phyloP scores from a whole-genome alignment of 1,284 basidiomycete genomes.

The Microbotryum intermedium region DNA sequence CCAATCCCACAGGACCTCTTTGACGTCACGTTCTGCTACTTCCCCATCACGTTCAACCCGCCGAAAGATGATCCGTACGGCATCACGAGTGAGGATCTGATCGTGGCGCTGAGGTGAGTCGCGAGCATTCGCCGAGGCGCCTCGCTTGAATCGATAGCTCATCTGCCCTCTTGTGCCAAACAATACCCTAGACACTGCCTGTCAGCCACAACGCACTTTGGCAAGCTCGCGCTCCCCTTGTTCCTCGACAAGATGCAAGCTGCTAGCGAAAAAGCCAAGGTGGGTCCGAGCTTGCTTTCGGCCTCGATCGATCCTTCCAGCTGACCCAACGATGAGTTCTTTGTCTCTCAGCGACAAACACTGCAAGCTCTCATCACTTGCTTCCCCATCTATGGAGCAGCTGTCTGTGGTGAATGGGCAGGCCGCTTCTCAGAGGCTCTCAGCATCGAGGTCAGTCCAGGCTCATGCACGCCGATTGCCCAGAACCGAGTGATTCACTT shows the following conservation, averaged over 20 bases:
- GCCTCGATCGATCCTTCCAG: neutral
- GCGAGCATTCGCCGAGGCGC: slow-evolving; percentile 4
- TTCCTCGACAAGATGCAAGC: slow-evolving; percentile 88
- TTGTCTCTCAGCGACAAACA: slow-evolving; percentile 58
- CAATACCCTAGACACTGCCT: slow-evolving; percentile 49
- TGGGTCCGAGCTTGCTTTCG: slow-evolving; percentile 35
- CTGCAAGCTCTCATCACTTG: slow-evolving; percentile 64
- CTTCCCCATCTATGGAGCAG: slow-evolving; percentile 70
- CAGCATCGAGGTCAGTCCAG: slow-evolving; percentile 67
- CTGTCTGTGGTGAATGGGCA: slow-evolving; percentile 54
- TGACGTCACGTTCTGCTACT: slow-evolving; percentile 96
- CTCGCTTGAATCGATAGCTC: neutral
- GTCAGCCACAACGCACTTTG: slow-evolving; percentile 70
- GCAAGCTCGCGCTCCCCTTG: slow-evolving; percentile 71
- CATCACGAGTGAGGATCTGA: slow-evolving; percentile 81
- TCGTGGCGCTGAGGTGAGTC: slow-evolving; percentile 56
- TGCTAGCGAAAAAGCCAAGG: slow-evolving; percentile 75
- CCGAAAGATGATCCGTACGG: slow-evolving; percentile 91
- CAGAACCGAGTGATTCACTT: neutral
- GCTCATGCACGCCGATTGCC: neutral
- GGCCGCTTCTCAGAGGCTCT: slow-evolving; percentile 75
- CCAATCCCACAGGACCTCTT: slow-evolving; percentile 62
- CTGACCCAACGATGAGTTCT: neutral
- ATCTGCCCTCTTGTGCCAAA: neutral
- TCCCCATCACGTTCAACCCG: slow-evolving; percentile 93